A percentile compares a stretch with the other conserved stretches of the same genome.
Conservation (phyloP, 2,329 filamentous ascomycete genomes). For the Hypoxylon sp. region DNA sequence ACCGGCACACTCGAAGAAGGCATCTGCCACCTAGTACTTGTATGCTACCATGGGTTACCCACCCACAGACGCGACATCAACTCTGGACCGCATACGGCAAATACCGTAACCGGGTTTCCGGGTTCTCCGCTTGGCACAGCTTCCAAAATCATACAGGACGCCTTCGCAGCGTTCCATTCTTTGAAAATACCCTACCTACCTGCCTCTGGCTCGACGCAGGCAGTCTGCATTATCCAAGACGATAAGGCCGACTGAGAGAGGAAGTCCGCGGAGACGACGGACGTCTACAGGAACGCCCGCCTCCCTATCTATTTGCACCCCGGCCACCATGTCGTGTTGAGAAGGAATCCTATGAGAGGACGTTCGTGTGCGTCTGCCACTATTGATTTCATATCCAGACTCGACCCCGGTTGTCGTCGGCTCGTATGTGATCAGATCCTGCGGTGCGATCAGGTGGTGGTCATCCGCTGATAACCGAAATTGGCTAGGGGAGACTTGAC, state of each 20-base stretch:
- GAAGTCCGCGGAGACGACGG: not conserved
- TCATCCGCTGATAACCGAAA: slow-evolving; percentile 1
- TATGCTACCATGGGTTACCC: not conserved
- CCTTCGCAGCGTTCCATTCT: not conserved
- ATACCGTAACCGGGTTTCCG: not conserved
- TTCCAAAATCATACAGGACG: not conserved
- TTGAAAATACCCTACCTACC: not conserved
- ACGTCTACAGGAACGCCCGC: not conserved
- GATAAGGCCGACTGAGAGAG: slow-evolving; percentile 1
- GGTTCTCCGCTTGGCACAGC: not conserved
- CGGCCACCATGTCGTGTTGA: not conserved
- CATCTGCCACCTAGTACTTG: not conserved
- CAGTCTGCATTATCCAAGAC: slow-evolving; percentile 3
- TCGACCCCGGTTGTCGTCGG: not conserved
- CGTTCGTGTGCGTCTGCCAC: not conserved
- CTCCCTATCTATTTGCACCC: not conserved
- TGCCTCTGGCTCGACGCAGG: slow-evolving; percentile 3
- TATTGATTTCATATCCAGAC: not conserved
- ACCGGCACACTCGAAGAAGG: not conserved
- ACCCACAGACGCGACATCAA: not conserved
- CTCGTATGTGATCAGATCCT: slow-evolving; percentile 1
- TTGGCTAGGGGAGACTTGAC: slow-evolving; percentile 10
- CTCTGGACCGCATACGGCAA: not conserved
- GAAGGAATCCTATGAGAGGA: not conserved
- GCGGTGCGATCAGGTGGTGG: not conserved